Percentiles rank a stretch among this genome's conserved stretches.
Conservation (phyloP, 129 eudicot species). For the Saussurea involucrata region DNA sequence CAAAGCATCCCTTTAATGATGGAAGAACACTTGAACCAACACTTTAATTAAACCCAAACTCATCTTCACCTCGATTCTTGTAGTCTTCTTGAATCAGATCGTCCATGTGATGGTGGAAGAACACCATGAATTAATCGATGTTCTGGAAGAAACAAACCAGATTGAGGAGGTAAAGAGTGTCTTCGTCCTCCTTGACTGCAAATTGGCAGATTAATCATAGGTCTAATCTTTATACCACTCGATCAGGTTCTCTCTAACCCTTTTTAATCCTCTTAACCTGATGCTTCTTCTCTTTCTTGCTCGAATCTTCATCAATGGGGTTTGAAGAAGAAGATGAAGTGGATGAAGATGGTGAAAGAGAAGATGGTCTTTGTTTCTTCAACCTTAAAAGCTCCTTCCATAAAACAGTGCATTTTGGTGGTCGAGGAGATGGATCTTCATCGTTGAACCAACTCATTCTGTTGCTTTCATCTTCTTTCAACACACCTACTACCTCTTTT, state of each 20-base stretch:
- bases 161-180: constrained; percentile 65
- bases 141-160: no score
- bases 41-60: no score
- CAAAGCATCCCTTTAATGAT: no score
- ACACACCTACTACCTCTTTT: constrained; percentile 14
- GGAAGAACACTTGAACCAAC: no score
- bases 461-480: constrained; percentile 18
- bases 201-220: constrained; percentile 70
- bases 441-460: constrained; percentile 67
- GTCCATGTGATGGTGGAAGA: no score
- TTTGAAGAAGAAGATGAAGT: constrained; percentile 54
- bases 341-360: constrained; percentile 53
- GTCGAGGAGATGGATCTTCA: constrained; percentile 94
- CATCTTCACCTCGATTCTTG: no score
- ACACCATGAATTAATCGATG: no score
- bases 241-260: constrained; percentile 80
- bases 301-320: constrained; percentile 37
- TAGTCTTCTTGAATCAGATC: no score
- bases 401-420: constrained; percentile 82
- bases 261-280: constrained; percentile 44
- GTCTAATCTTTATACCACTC: constrained; percentile 62
- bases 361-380: constrained; percentile 56
- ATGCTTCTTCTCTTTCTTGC: constrained; percentile 36
- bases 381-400: constrained; percentile 82
- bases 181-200: constrained; percentile 50